phyloP scores from a whole-genome alignment of 306 rosid genomes.

The Castanospermum australe region DNA sequence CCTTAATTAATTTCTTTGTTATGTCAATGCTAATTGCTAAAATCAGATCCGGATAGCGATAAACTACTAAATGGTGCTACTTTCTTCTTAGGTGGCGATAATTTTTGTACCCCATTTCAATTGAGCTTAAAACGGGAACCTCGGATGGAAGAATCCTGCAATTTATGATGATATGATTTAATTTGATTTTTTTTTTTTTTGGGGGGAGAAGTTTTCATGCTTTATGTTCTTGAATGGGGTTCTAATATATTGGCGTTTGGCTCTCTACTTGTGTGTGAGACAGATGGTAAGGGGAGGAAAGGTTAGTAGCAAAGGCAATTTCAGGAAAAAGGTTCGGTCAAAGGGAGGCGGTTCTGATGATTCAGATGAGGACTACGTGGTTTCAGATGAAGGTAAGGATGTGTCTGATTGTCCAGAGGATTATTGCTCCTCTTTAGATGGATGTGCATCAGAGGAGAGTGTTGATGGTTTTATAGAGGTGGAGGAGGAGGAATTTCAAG shows the following conservation, averaged over 20 bases:
- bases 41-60: slow-evolving; percentile 47
- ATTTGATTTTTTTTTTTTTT: not conserved
- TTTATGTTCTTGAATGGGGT: slow-evolving; percentile 15
- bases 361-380: slow-evolving; percentile 92
- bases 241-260: slow-evolving; percentile 20
- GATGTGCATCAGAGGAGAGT: slow-evolving; percentile 63
- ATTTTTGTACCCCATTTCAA: slow-evolving; percentile 2
- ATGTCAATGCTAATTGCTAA: slow-evolving; percentile 12
- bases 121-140: not conserved
- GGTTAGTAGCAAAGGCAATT: slow-evolving; percentile 47
- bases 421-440: slow-evolving; percentile 64
- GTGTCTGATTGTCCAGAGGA: slow-evolving; percentile 63
- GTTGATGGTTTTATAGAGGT: slow-evolving; percentile 43
- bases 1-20: not conserved
- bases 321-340: slow-evolving; percentile 43
- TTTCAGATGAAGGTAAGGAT: slow-evolving; percentile 66
- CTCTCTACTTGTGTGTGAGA: slow-evolving; percentile 34
- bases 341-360: slow-evolving; percentile 71
- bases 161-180: not conserved
- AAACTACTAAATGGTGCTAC: not conserved
- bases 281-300: slow-evolving; percentile 94
- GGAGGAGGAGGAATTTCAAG: slow-evolving; percentile 45
- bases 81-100: not conserved
- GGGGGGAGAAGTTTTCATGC: slow-evolving; percentile 2
- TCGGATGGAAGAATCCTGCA: not conserved